Evolutionary conservation across 495 filamentous ascomycete species (phyloP), one percentile per base, ranked within the genome.

Genomic region (Pseudomonodictys pantanalensis): DNA sequence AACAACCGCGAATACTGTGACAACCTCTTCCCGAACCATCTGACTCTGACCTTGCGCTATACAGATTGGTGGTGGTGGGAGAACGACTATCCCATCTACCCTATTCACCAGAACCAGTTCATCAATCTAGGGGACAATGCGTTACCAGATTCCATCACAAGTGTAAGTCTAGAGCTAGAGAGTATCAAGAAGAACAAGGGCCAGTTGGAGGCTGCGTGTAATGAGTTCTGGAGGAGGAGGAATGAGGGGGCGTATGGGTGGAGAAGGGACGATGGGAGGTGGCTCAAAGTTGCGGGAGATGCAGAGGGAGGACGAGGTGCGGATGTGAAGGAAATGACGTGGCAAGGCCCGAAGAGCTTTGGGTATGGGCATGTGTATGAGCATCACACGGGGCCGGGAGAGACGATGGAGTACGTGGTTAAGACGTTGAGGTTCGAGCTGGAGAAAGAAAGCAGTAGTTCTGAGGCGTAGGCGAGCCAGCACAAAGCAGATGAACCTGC

Each of bases 51-150:
- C 7, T 12, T 56, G 2, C 20, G 52, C 22, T 56, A 56, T 29
- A 47, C 52, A n/a, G 52, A 56, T 25, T 56, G 52, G 52, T 47
- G 52, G 9, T 33, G 28, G 15, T 56, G 52, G 52, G 52, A 56
- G 20, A 18, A 29, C 29, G 32, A 47, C 20, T 9, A 26, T 17
- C 28, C n/a, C 4, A 26, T 52, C 29, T n/a, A n/a, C 48, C 26
- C 48, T 3, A 20, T 25, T 3, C 15, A 2, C 8, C 32, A 7
- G 8, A 35, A 35, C 38, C 38, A 15, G 4, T 41, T 15, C 38
- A 41, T 41, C 38, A 15, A 41, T 8, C n/a, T n/a, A 18, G 12
- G 11, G 3, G n/a, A 56, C 15, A 25, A 43, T 22, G n/a, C n/a
- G 12, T 28, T 42, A 4, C 33, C 33, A 3, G 3, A 22, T 9